These are phyloP conservation scores for Sanghuangporus baumii DNA, from an alignment of 1,284 basidiomycete genomes.

Conservation along the genomic window DNA sequence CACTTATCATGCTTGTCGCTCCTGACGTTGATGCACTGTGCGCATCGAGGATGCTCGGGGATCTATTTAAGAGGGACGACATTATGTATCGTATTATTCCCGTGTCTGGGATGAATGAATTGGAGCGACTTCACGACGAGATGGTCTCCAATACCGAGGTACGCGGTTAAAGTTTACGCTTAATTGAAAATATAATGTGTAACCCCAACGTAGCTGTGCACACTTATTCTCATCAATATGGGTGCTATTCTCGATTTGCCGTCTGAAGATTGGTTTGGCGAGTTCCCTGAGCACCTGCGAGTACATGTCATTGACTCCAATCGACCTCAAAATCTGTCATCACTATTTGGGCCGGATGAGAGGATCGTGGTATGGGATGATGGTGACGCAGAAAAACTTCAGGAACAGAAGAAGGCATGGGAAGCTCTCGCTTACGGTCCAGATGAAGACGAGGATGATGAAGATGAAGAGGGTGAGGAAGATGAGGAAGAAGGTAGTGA, in stretches of 20 bases:
- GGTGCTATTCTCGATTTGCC: constrained; percentile 86
- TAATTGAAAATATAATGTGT: neutral
- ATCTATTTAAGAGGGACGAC: constrained; percentile 89
- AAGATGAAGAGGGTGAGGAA: constrained; percentile 38
- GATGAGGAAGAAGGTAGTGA: constrained; percentile 41
- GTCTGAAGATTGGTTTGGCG: constrained; percentile 68
- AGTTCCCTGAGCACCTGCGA: constrained; percentile 51
- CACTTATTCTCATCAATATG: constrained; percentile 89
- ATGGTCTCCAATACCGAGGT: constrained; percentile 69
- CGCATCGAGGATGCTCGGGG: constrained; percentile 85
- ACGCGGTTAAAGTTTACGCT: constrained; percentile 23
- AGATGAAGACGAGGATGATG: constrained; percentile 38
- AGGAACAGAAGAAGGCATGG: constrained; percentile 67
- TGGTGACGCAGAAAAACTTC: constrained; percentile 63
- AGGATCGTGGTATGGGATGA: constrained; percentile 88
- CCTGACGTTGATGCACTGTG: constrained; percentile 90
- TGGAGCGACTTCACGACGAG: constrained; percentile 64
- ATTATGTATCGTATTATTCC: constrained; percentile 88
- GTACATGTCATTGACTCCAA: constrained; percentile 95
- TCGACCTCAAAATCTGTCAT: constrained; percentile 87
- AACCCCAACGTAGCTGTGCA: constrained; percentile 64
- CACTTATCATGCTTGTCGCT: constrained; percentile 80
- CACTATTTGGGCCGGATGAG: constrained; percentile 74
- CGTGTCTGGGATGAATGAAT: constrained; percentile 80
- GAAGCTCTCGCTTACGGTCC: constrained; percentile 61